Evolutionary conservation across 805 yeast genomes (phyloP).

Genomic region (Lachancea thermotolerans): DNA sequence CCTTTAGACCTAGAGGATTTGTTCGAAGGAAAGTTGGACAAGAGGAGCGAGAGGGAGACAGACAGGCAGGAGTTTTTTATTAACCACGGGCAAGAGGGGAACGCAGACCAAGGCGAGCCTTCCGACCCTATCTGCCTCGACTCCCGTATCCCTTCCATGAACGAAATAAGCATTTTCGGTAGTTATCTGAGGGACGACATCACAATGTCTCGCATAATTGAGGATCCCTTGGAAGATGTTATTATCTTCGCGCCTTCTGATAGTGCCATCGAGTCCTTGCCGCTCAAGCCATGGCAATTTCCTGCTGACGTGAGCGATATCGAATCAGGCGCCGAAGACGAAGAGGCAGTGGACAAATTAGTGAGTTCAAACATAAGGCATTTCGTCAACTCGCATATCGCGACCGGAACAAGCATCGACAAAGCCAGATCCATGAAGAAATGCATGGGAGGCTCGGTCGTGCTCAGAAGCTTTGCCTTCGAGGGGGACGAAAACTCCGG

Average conservation of each 20-base stretch:
- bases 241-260: constrained; percentile 70
- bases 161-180: constrained; percentile 54
- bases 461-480: constrained; percentile 15
- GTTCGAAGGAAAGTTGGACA: constrained; percentile 1
- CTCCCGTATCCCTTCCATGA: constrained; percentile 28
- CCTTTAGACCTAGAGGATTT: constrained; percentile 11
- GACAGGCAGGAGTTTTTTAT: not conserved
- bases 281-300: constrained; percentile 75
- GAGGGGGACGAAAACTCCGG: constrained; percentile 30
- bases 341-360: constrained; percentile 41
- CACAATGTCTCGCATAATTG: constrained; percentile 43
- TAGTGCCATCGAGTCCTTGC: constrained; percentile 45
- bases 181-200: constrained; percentile 62
- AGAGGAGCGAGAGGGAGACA: constrained; percentile 1
- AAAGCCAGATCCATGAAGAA: not conserved
- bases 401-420: constrained; percentile 22
- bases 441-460: constrained; percentile 16
- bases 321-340: constrained; percentile 24
- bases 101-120: not conserved
- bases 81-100: not conserved
- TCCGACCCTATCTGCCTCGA: constrained; percentile 14
- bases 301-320: constrained; percentile 41
- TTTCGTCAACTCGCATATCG: constrained; percentile 61
- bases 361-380: constrained; percentile 45
- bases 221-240: constrained; percentile 35